Evolutionary conservation across 2,329 filamentous ascomycete genomes (phyloP).

Genomic region (Fusarium aywerte): DNA sequence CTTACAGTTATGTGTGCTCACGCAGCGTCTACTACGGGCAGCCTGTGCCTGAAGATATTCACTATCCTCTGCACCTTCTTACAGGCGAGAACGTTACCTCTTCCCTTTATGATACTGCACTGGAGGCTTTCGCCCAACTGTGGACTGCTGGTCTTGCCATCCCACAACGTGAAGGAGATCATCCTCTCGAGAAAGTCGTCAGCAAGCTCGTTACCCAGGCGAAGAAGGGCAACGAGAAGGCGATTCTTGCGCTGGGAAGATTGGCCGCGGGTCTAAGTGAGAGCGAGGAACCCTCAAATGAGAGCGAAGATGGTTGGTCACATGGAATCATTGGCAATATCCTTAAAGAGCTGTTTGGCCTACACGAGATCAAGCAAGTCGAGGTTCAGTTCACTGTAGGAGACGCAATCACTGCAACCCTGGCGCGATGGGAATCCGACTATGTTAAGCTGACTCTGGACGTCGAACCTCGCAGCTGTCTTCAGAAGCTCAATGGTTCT

Average conservation of each 20-base stretch:
- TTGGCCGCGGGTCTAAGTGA: constrained; percentile 72
- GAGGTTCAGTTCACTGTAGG: constrained; percentile 93
- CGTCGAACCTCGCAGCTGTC: constrained; percentile 65
- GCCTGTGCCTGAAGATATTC: constrained; percentile 42
- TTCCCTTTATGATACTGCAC: constrained; percentile 57
- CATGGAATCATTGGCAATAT: constrained; percentile 63
- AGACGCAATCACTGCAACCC: constrained; percentile 82
- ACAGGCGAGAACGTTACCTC: constrained; percentile 44
- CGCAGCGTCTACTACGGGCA: constrained; percentile 58
- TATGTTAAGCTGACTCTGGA: constrained; percentile 80
- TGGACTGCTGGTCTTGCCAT: constrained; percentile 58
- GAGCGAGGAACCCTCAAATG: constrained; percentile 29
- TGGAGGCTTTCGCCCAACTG: constrained; percentile 60
- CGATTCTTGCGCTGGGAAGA: constrained; percentile 83
- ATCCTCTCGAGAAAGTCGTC: constrained; percentile 60
- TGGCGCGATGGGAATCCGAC: constrained; percentile 85
- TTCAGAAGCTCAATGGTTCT: constrained; percentile 53
- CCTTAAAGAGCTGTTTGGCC: constrained; percentile 73
- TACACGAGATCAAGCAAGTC: constrained; percentile 86
- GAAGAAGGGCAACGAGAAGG: constrained; percentile 83
- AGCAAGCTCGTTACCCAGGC: constrained; percentile 73
- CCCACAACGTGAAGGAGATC: constrained; percentile 46
- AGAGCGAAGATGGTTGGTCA: constrained; percentile 48
- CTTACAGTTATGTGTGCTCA: constrained; percentile 58
- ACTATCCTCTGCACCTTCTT: constrained; percentile 50